Evolutionary conservation across 2,329 filamentous ascomycete genomes (phyloP).

Genomic region (Dothiorella sarmentorum): DNA sequence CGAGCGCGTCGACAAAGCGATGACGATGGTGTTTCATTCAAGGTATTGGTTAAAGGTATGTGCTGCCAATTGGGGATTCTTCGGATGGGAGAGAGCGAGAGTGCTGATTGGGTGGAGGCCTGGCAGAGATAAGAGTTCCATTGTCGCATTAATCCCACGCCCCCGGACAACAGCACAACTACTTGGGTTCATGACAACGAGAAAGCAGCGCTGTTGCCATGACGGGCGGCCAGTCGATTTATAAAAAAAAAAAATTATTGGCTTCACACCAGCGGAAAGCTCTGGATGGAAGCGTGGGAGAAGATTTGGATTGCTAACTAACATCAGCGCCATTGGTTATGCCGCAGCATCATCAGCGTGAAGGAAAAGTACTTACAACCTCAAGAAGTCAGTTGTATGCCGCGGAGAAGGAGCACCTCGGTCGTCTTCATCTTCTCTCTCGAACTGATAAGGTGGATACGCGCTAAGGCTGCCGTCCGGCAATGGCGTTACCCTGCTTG

Average conservation of each 20-base stretch:
- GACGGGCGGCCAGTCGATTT: no score
- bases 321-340: no score
- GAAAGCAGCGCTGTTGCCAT: no score
- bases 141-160: background rate
- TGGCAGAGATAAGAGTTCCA: background rate
- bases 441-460: slow-evolving; percentile 5
- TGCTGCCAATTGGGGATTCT: background rate
- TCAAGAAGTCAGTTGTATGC: no score
- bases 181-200: no score
- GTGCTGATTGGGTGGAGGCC: background rate
- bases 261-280: no score
- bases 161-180: no score
- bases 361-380: no score
- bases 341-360: background rate
- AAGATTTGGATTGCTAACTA: no score
- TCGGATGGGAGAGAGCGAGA: background rate
- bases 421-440: background rate
- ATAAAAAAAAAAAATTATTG: no score
- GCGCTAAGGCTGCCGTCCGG: slow-evolving; percentile 6
- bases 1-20: background rate
- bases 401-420: slow-evolving; percentile 16
- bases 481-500: background rate
- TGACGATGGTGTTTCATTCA: background rate
- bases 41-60: background rate
- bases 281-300: no score